These are phyloP conservation scores for Globisporangium splendens DNA, from an alignment of 352 stramenopile genomes.

Conservation along the genomic window DNA sequence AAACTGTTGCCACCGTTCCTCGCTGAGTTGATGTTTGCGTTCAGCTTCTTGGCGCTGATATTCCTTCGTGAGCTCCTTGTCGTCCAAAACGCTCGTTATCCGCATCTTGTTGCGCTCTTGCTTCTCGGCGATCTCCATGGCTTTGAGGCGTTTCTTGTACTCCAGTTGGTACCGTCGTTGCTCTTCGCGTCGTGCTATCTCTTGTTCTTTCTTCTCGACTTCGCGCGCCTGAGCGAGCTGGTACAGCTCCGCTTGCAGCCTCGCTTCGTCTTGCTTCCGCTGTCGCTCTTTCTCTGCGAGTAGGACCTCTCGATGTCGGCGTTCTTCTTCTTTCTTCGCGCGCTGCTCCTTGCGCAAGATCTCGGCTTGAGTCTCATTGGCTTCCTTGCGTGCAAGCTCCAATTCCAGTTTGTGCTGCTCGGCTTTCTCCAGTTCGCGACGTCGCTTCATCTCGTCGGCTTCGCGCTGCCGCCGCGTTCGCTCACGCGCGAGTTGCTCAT, in stretches of 20 bases:
- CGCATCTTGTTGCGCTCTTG: constrained; percentile 66
- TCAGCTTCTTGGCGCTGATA: constrained; percentile 44
- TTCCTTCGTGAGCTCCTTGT: constrained; percentile 48
- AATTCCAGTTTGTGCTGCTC: constrained; percentile 51
- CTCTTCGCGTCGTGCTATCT: constrained; percentile 51
- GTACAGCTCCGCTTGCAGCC: constrained; percentile 42
- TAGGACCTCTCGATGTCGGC: constrained; percentile 37
- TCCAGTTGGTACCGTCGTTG: constrained; percentile 42
- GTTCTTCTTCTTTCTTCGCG: constrained; percentile 52
- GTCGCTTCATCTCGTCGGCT: constrained; percentile 44
- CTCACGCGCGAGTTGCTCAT: constrained; percentile 41
- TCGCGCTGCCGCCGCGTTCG: constrained; percentile 39
- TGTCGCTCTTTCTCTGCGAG: constrained; percentile 46
- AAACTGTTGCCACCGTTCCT: constrained; percentile 42
- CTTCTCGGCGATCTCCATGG: constrained; percentile 45
- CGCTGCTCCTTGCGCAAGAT: constrained; percentile 40
- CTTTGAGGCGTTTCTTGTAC: constrained; percentile 36
- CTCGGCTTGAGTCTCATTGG: constrained; percentile 42
- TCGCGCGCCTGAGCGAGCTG: constrained; percentile 46
- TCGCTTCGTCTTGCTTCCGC: constrained; percentile 51
- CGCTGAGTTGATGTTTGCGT: constrained; percentile 62
- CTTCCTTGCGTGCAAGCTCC: constrained; percentile 31
- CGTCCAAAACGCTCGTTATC: constrained; percentile 53
- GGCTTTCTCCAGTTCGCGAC: constrained; percentile 47
- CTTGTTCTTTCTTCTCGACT: constrained; percentile 30